These are phyloP conservation scores for Melastoma candidum DNA, from an alignment of 441 rosid species.

Conservation along the genomic window DNA sequence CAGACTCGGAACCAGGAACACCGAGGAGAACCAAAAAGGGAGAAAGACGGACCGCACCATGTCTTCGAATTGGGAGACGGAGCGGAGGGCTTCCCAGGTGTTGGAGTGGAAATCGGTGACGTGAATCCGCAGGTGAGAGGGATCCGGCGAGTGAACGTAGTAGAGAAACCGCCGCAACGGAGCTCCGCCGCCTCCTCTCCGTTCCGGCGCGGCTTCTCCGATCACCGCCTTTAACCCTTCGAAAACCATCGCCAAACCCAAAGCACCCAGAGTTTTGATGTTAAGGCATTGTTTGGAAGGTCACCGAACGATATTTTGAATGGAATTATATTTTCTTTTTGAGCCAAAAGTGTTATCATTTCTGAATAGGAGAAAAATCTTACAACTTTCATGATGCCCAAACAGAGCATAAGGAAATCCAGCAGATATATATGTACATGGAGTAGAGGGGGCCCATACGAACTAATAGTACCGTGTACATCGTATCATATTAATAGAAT, in stretches of 20 bases:
- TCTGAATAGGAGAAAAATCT: too few relatives aligned
- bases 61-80: conserved; percentile 66
- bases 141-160: conserved; percentile 58
- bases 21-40: background rate
- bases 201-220: conserved; percentile 54
- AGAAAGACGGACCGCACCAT: conserved; percentile 29
- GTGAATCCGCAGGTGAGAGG: conserved; percentile 40
- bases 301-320: too few relatives aligned
- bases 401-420: too few relatives aligned
- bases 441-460: too few relatives aligned
- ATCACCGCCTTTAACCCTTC: conserved; percentile 57
- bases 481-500: too few relatives aligned
- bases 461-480: too few relatives aligned
- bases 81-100: conserved; percentile 56
- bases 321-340: too few relatives aligned
- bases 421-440: too few relatives aligned
- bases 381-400: too few relatives aligned
- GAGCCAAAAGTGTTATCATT: too few relatives aligned
- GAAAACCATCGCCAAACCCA: conserved; percentile 17
- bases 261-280: too few relatives aligned
- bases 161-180: conserved; percentile 46
- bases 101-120: conserved; percentile 54
- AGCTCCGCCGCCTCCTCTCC: conserved; percentile 23
- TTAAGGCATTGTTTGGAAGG: too few relatives aligned
- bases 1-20: background rate